A percentile compares a stretch with the other conserved stretches of the same genome.
Conservation (phyloP, 2,329 filamentous ascomycete species). For the Fusarium sp. region DNA sequence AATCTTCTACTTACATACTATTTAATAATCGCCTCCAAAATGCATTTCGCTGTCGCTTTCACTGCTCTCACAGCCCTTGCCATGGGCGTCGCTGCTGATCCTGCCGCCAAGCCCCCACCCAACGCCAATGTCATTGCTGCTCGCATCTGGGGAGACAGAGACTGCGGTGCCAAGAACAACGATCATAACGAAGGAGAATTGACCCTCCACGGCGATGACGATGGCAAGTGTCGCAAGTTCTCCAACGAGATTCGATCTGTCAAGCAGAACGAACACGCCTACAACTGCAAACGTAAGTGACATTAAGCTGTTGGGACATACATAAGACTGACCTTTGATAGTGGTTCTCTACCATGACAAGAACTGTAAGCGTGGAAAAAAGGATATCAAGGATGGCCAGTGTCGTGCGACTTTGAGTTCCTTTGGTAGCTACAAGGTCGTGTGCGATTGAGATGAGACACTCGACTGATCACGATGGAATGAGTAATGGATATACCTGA, state of each 20-base stretch:
- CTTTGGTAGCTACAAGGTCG: slow-evolving; percentile 21
- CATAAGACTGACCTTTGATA: neutral
- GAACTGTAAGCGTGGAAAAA: slow-evolving; percentile 22
- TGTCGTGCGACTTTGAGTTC: neutral
- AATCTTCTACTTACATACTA: too few relatives aligned
- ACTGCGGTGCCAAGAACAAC: slow-evolving; percentile 17
- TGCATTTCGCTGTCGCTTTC: slow-evolving; percentile 13
- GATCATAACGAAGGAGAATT: slow-evolving; percentile 13
- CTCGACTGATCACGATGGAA: neutral
- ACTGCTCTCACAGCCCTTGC: slow-evolving; percentile 3
- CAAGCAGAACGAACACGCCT: slow-evolving; percentile 7
- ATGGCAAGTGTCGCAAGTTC: slow-evolving; percentile 15
- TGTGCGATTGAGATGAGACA: neutral
- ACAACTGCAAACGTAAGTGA: slow-evolving; percentile 11
- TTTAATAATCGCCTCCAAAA: neutral
- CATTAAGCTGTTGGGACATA: accelerated
- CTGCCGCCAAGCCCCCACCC: neutral
- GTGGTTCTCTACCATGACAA: slow-evolving; percentile 11
- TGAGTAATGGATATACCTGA: neutral
- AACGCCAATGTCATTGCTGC: slow-evolving; percentile 19
- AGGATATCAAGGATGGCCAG: slow-evolving; percentile 10
- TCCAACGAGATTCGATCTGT: slow-evolving; percentile 6
- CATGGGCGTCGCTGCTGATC: slow-evolving; percentile 8
- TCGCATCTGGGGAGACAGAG: slow-evolving; percentile 11
- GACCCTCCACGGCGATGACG: slow-evolving; percentile 3